Evolutionary conservation across 106 monocot genomes (phyloP), one percentile per base, ranked within the genome.

Genomic region (Gastrodia elata): DNA sequence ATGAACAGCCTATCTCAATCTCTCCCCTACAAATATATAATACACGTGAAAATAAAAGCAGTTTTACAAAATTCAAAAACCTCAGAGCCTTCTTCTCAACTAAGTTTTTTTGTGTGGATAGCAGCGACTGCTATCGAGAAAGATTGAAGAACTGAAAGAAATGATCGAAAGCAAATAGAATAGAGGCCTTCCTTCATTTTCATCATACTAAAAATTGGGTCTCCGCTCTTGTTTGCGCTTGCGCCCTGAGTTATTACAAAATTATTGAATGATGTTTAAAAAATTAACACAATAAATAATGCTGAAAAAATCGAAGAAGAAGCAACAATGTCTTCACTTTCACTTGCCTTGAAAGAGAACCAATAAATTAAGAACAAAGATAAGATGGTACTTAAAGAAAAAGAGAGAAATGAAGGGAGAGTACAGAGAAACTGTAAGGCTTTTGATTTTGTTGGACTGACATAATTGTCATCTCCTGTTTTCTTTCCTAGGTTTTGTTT

Each of bases 101-200:
- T 32, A 8, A n/a, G n/a, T n/a, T n/a, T n/a, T n/a, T 71, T 49
- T 74, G 73, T 22, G 52, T 92, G 96, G 40, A 92, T 74, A 16
- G 79, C 76, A 3, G 96, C 92, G 34, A 92, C 82, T 35, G 75
- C 96, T 38, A 84, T 69, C 0, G 90, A 84, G 76, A 96, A 96
- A 33, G 86, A 82, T 77, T 96, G 90, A 70, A 96, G 74, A 18
- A 80, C 58, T 16, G 92, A 84, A 15, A 96, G 74, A 64, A 75
- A 80, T 67, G 86, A 77, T 16, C 74, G 78, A 39, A 86, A 92
- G 46, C 83, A 76, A 13, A 88, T 52, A 16, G 68, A 52, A 71
- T 82, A 83, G 18, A 82, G n/a, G 13, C 73, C 90, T 71, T 96
- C 84, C 15, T 65, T 65, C 39, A 79, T 49, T 7, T 44, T 76